These are phyloP conservation scores for Jimgerdemannia flammicorona DNA, from an alignment of 192 early-diverging fungal species.

Conservation along the genomic window DNA sequence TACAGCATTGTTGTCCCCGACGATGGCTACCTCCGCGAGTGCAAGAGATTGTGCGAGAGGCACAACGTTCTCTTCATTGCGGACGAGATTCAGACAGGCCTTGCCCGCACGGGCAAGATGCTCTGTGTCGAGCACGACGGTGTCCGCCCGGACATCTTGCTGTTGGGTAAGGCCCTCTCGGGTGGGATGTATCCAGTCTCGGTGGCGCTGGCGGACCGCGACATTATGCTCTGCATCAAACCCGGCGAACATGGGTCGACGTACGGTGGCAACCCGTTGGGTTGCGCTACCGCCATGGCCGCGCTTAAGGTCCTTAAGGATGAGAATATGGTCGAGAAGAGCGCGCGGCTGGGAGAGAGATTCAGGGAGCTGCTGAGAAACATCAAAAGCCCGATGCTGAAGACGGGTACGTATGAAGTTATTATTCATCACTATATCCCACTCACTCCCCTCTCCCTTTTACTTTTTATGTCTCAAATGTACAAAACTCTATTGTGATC, in stretches of 20 bases:
- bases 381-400: constrained; percentile 76
- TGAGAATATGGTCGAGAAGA: constrained; percentile 82
- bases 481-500: too few species aligned
- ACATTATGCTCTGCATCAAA: constrained; percentile 78
- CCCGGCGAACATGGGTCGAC: constrained; percentile 97
- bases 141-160: constrained; percentile 89
- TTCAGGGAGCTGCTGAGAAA: constrained; percentile 78
- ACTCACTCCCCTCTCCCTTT: neutral
- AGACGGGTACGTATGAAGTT: constrained; percentile 28
- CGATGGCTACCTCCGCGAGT: constrained; percentile 83
- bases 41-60: constrained; percentile 91
- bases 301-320: constrained; percentile 94
- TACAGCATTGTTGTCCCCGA: constrained; percentile 88
- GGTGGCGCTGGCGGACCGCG: constrained; percentile 83
- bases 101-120: constrained; percentile 92
- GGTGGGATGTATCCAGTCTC: constrained; percentile 97
- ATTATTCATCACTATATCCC: neutral
- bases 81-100: constrained; percentile 98
- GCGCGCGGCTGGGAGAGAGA: constrained; percentile 72
- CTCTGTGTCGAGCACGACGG: constrained; percentile 92
- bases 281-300: constrained; percentile 90
- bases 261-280: constrained; percentile 97
- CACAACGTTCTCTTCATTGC: constrained; percentile 97
- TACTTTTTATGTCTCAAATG: too few species aligned
- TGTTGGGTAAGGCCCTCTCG: constrained; percentile 97